A percentile compares a stretch with the other conserved stretches of the same genome.
Evolutionary conservation across 768 basidiomycete genomes (phyloP).

Genomic region (Russula sp.): DNA sequence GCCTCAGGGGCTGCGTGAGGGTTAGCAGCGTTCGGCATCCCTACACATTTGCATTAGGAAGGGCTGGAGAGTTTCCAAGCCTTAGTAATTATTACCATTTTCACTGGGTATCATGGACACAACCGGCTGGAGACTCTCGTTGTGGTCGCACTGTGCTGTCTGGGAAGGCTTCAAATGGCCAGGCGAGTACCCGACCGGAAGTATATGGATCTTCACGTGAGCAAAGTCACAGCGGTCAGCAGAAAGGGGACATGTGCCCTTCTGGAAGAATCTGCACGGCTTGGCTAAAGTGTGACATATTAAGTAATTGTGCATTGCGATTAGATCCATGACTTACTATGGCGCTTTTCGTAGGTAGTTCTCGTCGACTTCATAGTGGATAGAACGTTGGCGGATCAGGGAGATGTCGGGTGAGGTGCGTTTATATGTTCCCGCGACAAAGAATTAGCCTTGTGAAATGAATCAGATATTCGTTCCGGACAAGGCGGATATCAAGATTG

Average conservation of each 20-base stretch:
- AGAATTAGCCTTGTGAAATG: conserved; percentile 14
- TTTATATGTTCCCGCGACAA: conserved; percentile 19
- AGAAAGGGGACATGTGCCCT: conserved; percentile 17
- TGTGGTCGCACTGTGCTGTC: neutral
- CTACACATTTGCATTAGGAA: conserved; percentile 6
- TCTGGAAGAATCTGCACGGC: conserved; percentile 20
- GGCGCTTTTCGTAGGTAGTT: conserved; percentile 10
- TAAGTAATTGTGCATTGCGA: neutral
- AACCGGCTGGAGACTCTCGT: neutral
- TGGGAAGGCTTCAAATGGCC: neutral
- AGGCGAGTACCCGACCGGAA: conserved; percentile 7
- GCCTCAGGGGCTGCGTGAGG: neutral
- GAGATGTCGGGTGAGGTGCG: neutral
- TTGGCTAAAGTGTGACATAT: conserved; percentile 8
- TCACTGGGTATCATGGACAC: neutral
- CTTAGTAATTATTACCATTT: conserved; percentile 4
- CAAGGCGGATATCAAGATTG: conserved; percentile 17
- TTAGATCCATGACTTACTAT: conserved; percentile 9
- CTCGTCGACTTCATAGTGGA: conserved; percentile 6
- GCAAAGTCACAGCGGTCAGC: conserved; percentile 21
- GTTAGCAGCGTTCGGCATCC: neutral
- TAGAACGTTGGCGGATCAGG: conserved; percentile 1
- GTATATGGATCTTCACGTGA: conserved; percentile 15
- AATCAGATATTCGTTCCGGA: conserved; percentile 16
- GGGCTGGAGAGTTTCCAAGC: neutral